Conservation (phyloP, 2,329 filamentous ascomycete genomes). For the Calonectria crousiana region DNA sequence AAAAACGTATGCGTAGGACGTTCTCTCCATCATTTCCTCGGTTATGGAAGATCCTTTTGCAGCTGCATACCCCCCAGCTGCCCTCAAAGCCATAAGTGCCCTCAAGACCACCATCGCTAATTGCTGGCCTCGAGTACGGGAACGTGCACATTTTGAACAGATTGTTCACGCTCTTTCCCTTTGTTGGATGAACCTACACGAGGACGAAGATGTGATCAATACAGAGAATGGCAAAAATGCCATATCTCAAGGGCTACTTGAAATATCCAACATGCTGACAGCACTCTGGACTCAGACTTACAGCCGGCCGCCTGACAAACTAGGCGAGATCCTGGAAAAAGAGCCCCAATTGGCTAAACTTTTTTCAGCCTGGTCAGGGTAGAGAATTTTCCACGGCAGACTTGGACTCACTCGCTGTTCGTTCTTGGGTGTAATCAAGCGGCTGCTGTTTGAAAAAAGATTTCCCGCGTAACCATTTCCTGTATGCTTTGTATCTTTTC, state of each 20-base stretch:
- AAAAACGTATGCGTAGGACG: slow-evolving; percentile 58
- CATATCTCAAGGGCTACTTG: slow-evolving; percentile 32
- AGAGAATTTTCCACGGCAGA: background rate
- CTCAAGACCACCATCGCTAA: slow-evolving; percentile 70
- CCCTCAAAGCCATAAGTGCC: slow-evolving; percentile 65
- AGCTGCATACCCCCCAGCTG: slow-evolving; percentile 63
- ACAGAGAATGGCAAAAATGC: background rate
- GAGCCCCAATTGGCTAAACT: slow-evolving; percentile 48
- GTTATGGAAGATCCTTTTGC: slow-evolving; percentile 79
- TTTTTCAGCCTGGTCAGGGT: slow-evolving; percentile 27
- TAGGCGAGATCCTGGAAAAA: slow-evolving; percentile 37
- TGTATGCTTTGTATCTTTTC: slow-evolving; percentile 96
- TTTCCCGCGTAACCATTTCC: slow-evolving; percentile 94
- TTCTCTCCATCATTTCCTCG: slow-evolving; percentile 75
- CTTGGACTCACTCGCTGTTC: background rate
- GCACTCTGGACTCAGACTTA: slow-evolving; percentile 38
- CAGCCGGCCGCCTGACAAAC: slow-evolving; percentile 20
- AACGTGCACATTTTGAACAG: slow-evolving; percentile 69
- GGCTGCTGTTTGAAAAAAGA: slow-evolving; percentile 95
- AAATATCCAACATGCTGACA: slow-evolving; percentile 37
- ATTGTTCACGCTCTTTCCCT: slow-evolving; percentile 71
- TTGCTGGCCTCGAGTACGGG: slow-evolving; percentile 76
- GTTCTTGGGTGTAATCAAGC: slow-evolving; percentile 56
- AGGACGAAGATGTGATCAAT: slow-evolving; percentile 51
- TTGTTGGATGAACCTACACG: slow-evolving; percentile 71